Evolutionary conservation across 2,329 filamentous ascomycete genomes (phyloP).

Genomic region (Aspergillus japonicus): DNA sequence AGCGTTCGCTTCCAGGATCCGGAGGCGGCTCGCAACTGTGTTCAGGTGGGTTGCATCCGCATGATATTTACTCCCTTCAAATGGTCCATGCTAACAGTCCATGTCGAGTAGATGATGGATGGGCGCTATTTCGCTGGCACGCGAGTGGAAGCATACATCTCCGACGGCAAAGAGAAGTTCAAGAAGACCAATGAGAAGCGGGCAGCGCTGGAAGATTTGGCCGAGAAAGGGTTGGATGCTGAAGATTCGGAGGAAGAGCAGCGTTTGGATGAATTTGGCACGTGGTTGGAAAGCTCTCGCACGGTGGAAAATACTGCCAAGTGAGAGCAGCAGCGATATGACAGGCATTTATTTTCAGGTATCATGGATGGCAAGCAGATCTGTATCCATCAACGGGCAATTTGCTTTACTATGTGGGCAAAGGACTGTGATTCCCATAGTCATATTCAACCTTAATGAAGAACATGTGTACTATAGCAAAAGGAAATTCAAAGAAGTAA

Average conservation of each 20-base stretch:
- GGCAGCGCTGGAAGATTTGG: slow-evolving; percentile 45
- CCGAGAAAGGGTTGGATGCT: slow-evolving; percentile 45
- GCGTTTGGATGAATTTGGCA: slow-evolving; percentile 50
- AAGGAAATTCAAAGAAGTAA: background rate
- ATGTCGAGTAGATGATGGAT: slow-evolving; percentile 60
- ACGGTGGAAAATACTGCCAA: slow-evolving; percentile 27
- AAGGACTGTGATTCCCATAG: background rate
- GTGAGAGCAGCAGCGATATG: slow-evolving; percentile 8
- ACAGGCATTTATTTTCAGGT: background rate
- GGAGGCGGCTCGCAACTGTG: slow-evolving; percentile 70
- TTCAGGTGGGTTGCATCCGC: slow-evolving; percentile 45
- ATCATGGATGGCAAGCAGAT: background rate
- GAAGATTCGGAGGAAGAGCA: slow-evolving; percentile 46
- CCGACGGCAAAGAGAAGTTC: slow-evolving; percentile 70
- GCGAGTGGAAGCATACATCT: slow-evolving; percentile 68
- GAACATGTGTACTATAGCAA: background rate
- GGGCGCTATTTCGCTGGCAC: slow-evolving; percentile 76
- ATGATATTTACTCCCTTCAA: background rate
- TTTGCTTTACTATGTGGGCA: background rate
- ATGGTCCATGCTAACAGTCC: slow-evolving; percentile 9
- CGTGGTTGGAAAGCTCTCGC: slow-evolving; percentile 43
- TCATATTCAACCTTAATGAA: background rate
- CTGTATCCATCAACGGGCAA: background rate
- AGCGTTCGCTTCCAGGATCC: slow-evolving; percentile 76
- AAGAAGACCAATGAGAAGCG: slow-evolving; percentile 60